These are phyloP conservation scores for Zoysia pacifica DNA, from an alignment of 176 grass and related monocot species.

Conservation along the genomic window DNA sequence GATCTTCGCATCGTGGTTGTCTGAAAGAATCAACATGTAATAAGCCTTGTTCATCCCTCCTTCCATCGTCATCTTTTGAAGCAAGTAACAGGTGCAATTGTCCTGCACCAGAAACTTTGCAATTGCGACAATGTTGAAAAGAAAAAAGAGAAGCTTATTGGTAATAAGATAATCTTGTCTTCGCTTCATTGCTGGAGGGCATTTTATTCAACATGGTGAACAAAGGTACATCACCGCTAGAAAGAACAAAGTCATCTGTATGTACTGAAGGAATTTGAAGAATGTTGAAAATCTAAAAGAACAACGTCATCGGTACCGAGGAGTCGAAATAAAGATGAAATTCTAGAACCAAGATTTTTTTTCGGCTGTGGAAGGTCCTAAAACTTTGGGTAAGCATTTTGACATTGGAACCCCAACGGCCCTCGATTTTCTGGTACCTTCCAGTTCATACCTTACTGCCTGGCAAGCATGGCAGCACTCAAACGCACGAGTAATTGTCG, in stretches of 20 bases:
- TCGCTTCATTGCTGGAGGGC: neutral
- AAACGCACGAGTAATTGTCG: neutral
- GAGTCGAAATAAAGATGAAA: neutral
- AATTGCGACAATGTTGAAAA: neutral
- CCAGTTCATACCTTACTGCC: neutral
- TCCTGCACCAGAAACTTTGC: neutral
- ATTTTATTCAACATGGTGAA: neutral
- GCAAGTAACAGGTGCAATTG: neutral
- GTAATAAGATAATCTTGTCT: neutral
- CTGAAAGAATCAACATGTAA: constrained; percentile 4
- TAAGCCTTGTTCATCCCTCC: constrained; percentile 10
- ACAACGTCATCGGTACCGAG: neutral
- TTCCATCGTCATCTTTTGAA: neutral
- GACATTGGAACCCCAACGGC: neutral
- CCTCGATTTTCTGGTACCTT: neutral
- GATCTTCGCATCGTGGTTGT: neutral
- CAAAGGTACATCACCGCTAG: neutral
- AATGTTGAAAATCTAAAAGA: neutral
- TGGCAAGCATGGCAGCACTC: neutral
- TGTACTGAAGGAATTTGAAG: neutral
- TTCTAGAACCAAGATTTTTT: neutral
- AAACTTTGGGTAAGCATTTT: neutral
- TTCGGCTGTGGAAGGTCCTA: neutral
- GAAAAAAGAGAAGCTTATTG: too few species aligned
- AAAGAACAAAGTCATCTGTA: neutral